Evolutionary conservation across 345 rosid species (phyloP).

Genomic region (Leavenworthia alabamica): DNA sequence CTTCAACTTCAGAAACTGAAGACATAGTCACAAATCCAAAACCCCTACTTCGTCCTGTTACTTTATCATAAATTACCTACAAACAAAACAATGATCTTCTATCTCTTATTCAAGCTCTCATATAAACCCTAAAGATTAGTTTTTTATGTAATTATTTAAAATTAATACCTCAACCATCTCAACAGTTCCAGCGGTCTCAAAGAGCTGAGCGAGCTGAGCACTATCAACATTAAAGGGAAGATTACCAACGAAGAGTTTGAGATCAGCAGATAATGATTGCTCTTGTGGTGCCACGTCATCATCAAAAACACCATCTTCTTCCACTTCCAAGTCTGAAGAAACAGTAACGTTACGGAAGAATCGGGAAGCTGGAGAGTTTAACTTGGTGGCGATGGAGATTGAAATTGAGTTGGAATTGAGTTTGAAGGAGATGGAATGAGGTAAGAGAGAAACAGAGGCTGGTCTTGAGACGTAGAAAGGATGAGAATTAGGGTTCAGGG

Average conservation of each 20-base stretch:
- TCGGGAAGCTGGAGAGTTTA: conserved; percentile 37
- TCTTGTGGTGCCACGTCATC: conserved; percentile 33
- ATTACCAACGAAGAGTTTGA: conserved; percentile 89
- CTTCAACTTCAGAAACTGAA: conserved; percentile 55
- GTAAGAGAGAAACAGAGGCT: conserved; percentile 31
- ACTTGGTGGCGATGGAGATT: conserved; percentile 29
- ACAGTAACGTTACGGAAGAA: conserved; percentile 52
- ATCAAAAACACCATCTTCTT: conserved; percentile 48
- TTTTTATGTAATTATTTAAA: background rate
- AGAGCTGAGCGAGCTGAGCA: conserved; percentile 79
- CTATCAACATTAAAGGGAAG: conserved; percentile 86
- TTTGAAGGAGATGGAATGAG: conserved; percentile 37
- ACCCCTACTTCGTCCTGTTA: conserved; percentile 93
- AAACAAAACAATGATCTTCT: conserved; percentile 13
- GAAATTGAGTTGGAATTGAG: conserved; percentile 34
- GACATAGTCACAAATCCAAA: conserved; percentile 98
- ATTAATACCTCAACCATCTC: conserved; percentile 88
- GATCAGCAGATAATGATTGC: conserved; percentile 58
- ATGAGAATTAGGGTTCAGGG: conserved; percentile 46
- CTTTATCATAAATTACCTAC: conserved; percentile 90
- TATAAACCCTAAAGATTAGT: background rate
- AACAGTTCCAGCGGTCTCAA: conserved; percentile 72
- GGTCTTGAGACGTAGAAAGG: conserved; percentile 38
- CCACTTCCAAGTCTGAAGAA: conserved; percentile 56
- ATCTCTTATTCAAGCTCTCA: too few species aligned